Conservation (phyloP, 345 rosid species). For the Dipteronia sinensis region DNA sequence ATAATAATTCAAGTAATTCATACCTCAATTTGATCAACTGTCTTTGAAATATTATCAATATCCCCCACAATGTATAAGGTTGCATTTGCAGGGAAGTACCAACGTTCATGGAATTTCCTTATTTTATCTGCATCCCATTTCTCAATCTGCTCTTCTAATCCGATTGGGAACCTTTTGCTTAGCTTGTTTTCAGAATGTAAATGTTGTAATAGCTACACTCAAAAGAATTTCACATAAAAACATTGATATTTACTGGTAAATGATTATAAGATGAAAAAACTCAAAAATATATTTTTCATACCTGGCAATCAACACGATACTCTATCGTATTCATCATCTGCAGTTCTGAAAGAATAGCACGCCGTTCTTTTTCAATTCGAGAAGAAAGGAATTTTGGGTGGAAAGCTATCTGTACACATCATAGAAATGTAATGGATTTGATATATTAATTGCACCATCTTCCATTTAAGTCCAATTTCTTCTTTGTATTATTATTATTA, state of each 20-base stretch:
- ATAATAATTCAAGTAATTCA: slow-evolving; percentile 28
- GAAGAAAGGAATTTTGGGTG: slow-evolving; percentile 93
- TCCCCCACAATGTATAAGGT: slow-evolving; percentile 97
- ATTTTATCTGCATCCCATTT: slow-evolving; percentile 99
- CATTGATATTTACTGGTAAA: slow-evolving; percentile 6
- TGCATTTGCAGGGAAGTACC: slow-evolving; percentile 99
- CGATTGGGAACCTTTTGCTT: slow-evolving; percentile 97
- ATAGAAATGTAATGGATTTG: background rate
- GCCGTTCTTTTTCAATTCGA: slow-evolving; percentile 95
- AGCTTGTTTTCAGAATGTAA: slow-evolving; percentile 99
- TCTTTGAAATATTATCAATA: slow-evolving; percentile 68
- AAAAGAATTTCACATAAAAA: slow-evolving; percentile 26
- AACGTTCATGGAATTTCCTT: slow-evolving; percentile 96
- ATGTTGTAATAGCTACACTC: slow-evolving; percentile 80
- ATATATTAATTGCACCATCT: slow-evolving; percentile 2
- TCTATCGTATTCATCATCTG: slow-evolving; percentile 99
- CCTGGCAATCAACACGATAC: slow-evolving; percentile 99
- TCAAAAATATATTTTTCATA: slow-evolving; percentile 28
- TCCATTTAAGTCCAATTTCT: background rate
- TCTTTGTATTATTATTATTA: too few species aligned
- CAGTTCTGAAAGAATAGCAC: slow-evolving; percentile 98
- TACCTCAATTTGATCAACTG: slow-evolving; percentile 80
- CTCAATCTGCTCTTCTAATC: slow-evolving; percentile 96
- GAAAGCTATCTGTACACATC: slow-evolving; percentile 78
- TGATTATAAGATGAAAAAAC: slow-evolving; percentile 25